These are phyloP conservation scores for Colletotrichum camelliae DNA, from an alignment of 2,329 filamentous ascomycete species.

Conservation along the genomic window DNA sequence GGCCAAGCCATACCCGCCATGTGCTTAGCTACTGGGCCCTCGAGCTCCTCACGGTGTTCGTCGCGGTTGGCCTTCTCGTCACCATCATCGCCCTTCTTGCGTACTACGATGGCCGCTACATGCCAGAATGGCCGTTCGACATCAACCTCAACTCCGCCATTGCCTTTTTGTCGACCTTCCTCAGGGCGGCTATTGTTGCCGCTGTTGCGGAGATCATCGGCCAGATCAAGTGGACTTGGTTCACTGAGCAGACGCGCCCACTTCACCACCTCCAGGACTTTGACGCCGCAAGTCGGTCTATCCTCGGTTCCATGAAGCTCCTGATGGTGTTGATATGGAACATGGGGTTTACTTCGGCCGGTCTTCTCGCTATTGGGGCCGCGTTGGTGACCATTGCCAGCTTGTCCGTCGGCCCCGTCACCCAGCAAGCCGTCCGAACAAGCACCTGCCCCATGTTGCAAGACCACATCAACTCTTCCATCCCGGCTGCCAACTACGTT, in stretches of 20 bases:
- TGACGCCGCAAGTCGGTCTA: slow-evolving; percentile 33
- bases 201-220: slow-evolving; percentile 33
- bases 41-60: not conserved
- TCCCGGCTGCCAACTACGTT: slow-evolving; percentile 13
- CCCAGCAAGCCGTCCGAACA: slow-evolving; percentile 33
- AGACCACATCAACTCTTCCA: not conserved
- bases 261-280: slow-evolving; percentile 34
- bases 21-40: slow-evolving; percentile 6
- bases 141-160: slow-evolving; percentile 28
- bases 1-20: not conserved
- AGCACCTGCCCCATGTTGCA: slow-evolving; percentile 11
- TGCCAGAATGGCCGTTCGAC: slow-evolving; percentile 27
- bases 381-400: slow-evolving; percentile 30
- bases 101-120: slow-evolving; percentile 8
- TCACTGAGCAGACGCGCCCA: slow-evolving; percentile 28
- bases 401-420: slow-evolving; percentile 33
- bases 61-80: not conserved
- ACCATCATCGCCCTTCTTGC: slow-evolving; percentile 9
- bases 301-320: slow-evolving; percentile 30
- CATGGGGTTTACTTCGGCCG: slow-evolving; percentile 5
- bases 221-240: slow-evolving; percentile 38
- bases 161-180: slow-evolving; percentile 20
- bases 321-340: slow-evolving; percentile 11
- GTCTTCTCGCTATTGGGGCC: slow-evolving; percentile 21
- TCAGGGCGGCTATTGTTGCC: slow-evolving; percentile 29